Conservation (phyloP, 1,284 basidiomycete species). For the Thecaphora frezii region DNA sequence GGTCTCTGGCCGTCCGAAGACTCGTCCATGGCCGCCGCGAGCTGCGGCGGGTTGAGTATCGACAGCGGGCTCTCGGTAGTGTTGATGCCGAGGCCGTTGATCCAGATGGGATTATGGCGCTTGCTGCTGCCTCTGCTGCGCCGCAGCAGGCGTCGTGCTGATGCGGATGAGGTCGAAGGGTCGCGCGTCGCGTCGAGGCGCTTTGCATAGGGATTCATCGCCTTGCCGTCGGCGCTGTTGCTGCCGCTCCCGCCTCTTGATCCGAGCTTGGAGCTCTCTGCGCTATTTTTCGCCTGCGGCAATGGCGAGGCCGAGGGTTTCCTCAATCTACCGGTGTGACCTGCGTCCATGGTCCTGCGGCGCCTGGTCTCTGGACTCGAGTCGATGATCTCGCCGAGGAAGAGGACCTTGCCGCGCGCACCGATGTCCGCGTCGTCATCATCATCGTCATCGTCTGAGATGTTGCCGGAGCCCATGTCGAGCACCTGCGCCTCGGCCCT, state of each 20-base stretch:
- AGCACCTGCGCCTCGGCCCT: not conserved
- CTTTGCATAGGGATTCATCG: too few relatives aligned
- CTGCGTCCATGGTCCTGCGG: conserved; percentile 23
- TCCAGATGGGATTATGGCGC: conserved; percentile 12
- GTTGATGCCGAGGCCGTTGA: conserved; percentile 10
- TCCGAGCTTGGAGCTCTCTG: not conserved
- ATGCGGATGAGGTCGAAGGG: not conserved
- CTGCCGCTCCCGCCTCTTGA: not conserved
- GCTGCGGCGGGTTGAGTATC: not conserved
- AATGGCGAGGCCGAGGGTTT: not conserved
- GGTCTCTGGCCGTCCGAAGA: not conserved
- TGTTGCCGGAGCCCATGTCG: not conserved
- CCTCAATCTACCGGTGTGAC: conserved; percentile 22
- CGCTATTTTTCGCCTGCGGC: not conserved
- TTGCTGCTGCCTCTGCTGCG: conserved; percentile 6
- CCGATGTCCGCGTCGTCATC: conserved; percentile 9
- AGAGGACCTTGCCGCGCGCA: conserved; percentile 12
- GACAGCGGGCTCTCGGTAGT: not conserved
- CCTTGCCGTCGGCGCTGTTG: not conserved
- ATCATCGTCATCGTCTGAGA: conserved; percentile 10
- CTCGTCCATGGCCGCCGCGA: not conserved
- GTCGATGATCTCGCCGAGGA: conserved; percentile 23
- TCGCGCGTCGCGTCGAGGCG: not conserved
- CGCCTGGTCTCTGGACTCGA: conserved; percentile 29
- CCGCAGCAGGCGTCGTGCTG: not conserved